A percentile compares a stretch with the other conserved stretches of the same genome.
These are phyloP conservation scores for Epichloe bromicola DNA, from an alignment of 2,329 filamentous ascomycete genomes.

Conservation along the genomic window DNA sequence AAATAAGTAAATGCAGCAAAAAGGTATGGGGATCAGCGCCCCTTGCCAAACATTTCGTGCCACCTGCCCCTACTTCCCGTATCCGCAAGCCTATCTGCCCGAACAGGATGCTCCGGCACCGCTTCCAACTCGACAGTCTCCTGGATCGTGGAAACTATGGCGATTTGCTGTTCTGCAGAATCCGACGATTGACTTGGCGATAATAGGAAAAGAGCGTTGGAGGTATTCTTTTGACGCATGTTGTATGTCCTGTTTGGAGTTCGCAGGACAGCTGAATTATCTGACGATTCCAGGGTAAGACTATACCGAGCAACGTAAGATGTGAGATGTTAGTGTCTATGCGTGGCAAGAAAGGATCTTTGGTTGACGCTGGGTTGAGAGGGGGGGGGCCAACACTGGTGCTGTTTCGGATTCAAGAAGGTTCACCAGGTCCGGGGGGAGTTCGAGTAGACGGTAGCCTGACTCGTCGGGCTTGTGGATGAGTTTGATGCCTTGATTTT, in stretches of 20 bases:
- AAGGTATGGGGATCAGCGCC: conserved; percentile 17
- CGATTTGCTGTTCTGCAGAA: conserved; percentile 24
- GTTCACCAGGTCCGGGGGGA: conserved; percentile 44
- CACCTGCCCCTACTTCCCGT: conserved; percentile 36
- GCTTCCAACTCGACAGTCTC: conserved; percentile 49
- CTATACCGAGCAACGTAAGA: conserved; percentile 15
- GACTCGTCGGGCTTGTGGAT: conserved; percentile 33
- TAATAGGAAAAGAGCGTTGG: conserved; percentile 50
- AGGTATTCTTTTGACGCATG: conserved; percentile 54
- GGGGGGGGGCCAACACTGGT: conserved; percentile 33
- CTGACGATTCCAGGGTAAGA: conserved; percentile 35
- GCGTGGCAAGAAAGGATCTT: background rate
- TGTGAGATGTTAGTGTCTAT: background rate
- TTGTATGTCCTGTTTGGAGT: conserved; percentile 40
- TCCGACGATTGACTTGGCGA: conserved; percentile 15
- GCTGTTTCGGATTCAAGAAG: conserved; percentile 41
- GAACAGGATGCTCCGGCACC: conserved; percentile 21
- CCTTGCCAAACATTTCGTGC: conserved; percentile 44
- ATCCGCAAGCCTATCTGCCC: conserved; percentile 16
- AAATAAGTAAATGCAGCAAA: background rate
- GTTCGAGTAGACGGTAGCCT: conserved; percentile 48
- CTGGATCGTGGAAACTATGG: conserved; percentile 41
- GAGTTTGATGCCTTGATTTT: conserved; percentile 36
- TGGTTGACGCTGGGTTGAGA: background rate
- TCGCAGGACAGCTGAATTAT: conserved; percentile 37